Evolutionary conservation across 2,329 filamentous ascomycete genomes (phyloP).

Genomic region (Ambrosiella cleistominuta): DNA sequence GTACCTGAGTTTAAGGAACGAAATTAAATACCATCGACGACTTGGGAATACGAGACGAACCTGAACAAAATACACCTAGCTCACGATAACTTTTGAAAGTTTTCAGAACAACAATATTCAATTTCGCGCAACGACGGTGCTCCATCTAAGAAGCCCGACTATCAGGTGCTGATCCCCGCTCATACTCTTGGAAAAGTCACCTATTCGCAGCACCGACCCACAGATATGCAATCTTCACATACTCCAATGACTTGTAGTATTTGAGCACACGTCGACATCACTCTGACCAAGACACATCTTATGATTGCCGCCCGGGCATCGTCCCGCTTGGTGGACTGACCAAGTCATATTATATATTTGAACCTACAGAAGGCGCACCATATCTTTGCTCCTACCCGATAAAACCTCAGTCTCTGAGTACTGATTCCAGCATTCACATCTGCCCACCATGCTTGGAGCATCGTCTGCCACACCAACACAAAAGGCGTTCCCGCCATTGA

Average conservation of each 20-base stretch:
- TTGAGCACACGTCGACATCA: neutral
- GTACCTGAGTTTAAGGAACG: no score
- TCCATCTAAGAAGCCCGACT: no score
- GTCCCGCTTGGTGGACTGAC: conserved; percentile 14
- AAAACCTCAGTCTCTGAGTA: neutral
- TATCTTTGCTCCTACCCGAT: neutral
- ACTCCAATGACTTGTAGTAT: neutral
- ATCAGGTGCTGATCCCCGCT: neutral
- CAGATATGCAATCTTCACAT: neutral
- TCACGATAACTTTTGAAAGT: no score
- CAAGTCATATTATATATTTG: conserved; percentile 4
- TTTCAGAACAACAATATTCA: no score
- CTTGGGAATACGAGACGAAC: no score
- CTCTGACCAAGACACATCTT: conserved; percentile 3
- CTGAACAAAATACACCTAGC: no score
- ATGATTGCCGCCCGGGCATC: conserved; percentile 13
- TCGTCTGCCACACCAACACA: conserved; percentile 34
- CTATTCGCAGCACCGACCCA: neutral
- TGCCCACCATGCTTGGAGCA: conserved; percentile 31
- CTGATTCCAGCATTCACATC: neutral
- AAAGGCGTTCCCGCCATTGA: conserved; percentile 26
- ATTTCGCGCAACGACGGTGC: no score
- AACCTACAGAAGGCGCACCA: neutral
- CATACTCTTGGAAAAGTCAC: neutral
- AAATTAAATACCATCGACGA: no score